These are phyloP conservation scores for Carex sylvatica DNA, from an alignment of 202 grass and related monocot species.

Conservation along the genomic window DNA sequence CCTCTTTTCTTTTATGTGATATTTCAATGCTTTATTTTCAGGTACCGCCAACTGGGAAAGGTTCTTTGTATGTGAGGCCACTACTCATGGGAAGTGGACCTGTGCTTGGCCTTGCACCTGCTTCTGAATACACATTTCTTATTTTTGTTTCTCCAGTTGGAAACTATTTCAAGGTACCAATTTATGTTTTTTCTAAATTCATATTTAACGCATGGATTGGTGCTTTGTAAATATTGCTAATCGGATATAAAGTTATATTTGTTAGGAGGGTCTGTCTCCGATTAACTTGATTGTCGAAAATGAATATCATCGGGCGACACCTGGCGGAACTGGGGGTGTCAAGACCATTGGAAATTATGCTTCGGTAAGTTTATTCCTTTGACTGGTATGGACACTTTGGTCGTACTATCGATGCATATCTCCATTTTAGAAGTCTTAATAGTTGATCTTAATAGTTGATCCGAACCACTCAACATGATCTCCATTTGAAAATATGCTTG, in stretches of 20 bases:
- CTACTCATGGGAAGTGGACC: conserved; percentile 81
- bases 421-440: too few species aligned
- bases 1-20: not conserved
- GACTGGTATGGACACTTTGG: not conserved
- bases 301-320: conserved; percentile 74
- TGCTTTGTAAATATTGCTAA: not conserved
- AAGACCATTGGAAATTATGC: conserved; percentile 97
- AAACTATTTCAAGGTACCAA: conserved; percentile 89
- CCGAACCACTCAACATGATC: too few species aligned
- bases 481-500: too few species aligned
- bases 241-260: conserved; percentile 11
- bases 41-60: conserved; percentile 84
- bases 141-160: conserved; percentile 97
- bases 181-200: conserved; percentile 12
- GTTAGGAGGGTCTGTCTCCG: conserved; percentile 74
- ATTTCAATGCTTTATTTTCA: conserved; percentile 28
- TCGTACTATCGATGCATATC: too few species aligned
- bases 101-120: conserved; percentile 86
- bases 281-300: conserved; percentile 86
- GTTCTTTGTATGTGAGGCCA: conserved; percentile 87
- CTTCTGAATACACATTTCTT: conserved; percentile 89
- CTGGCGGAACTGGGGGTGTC: conserved; percentile 80
- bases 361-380: conserved; percentile 48
- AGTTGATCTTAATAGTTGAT: too few species aligned
- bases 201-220: not conserved